phyloP scores from a whole-genome alignment of 2,329 filamentous ascomycete species.

The Aspergillus ustus region DNA sequence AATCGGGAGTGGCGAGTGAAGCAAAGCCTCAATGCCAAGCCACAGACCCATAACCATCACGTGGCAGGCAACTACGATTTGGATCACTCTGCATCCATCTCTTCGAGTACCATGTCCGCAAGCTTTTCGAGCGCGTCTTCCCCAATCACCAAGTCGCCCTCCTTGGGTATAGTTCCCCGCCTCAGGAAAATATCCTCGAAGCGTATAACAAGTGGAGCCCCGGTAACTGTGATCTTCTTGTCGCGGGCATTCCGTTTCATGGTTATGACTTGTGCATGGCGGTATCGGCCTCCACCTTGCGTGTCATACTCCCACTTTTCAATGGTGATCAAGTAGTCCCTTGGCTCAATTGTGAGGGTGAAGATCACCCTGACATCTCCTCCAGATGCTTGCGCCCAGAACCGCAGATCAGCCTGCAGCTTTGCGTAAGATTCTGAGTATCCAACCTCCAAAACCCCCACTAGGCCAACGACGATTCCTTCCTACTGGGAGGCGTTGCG shows the following conservation, averaged over 20 bases:
- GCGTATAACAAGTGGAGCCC: constrained; percentile 9
- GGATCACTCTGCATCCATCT: no score
- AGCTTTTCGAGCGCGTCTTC: background rate
- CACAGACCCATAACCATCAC: constrained; percentile 28
- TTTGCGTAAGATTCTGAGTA: constrained; percentile 12
- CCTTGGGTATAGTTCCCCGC: background rate
- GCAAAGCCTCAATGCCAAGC: constrained; percentile 33
- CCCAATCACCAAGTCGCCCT: constrained; percentile 1
- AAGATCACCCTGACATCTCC: constrained; percentile 10
- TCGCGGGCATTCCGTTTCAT: background rate
- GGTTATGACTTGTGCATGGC: background rate
- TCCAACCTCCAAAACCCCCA: constrained; percentile 11
- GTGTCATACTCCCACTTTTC: constrained; percentile 10
- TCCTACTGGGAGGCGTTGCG: background rate
- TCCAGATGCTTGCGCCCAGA: constrained; percentile 8
- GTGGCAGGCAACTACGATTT: constrained; percentile 39
- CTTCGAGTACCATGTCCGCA: background rate
- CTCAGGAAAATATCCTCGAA: constrained; percentile 16
- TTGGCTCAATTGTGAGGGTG: constrained; percentile 9
- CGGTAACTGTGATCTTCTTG: background rate
- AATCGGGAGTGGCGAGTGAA: constrained; percentile 38
- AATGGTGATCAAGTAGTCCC: constrained; percentile 5
- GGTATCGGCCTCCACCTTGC: no score
- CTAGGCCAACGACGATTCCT: constrained; percentile 10
- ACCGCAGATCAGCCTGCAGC: constrained; percentile 10